Evolutionary conservation across 78 protist genomes (phyloP), one percentile per base, ranked within the genome.

Genomic region (Dictyostelium purpureum): DNA sequence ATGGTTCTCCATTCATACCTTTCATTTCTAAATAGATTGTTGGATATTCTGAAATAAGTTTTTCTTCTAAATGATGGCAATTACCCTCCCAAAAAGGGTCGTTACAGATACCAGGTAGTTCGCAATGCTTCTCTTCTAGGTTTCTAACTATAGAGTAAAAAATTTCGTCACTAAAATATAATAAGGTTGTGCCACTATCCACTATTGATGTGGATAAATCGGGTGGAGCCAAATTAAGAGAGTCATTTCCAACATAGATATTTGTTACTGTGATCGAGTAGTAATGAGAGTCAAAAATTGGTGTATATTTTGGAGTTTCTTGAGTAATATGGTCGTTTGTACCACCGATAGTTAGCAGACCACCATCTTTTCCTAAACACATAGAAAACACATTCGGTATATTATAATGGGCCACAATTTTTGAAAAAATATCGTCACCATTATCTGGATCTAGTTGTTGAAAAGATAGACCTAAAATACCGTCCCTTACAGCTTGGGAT

Each of bases 331-430:
- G 19, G 6, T 40, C 38, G 42, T 85, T 79, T 2, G 26, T 19
- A 2, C 92, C 92, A 31, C 92, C 92, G 7, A 85, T 14, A 14
- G n/a, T n/a, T 12, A 85, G 73, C 14, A 56, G 33, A 45, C 92
- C 92, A 28, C 92, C 92, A n/a, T 79, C 65, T 19, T 49, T 56
- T 33, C 52, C 74, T 33, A 83, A 47, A 85, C 92, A 85, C 80
- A 85, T 59, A 40, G 92, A 85, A 59, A 85, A 85, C 26, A 47
- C 35, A 61, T 85, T 73, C 10, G 71, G 51, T 56, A 85, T 51
- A 45, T 63, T 43, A 47, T 85, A 59, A 9, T 26, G 7, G 1
- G 28, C 12, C 1, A 52, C 71, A 14, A 85, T 73, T 35, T 61
- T 54, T 40, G 59, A 12, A 42, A 85, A 57, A 42, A 85, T 85